These are phyloP conservation scores for Galeopsis tetrahit DNA, from an alignment of 257 asterid genomes.

Conservation along the genomic window DNA sequence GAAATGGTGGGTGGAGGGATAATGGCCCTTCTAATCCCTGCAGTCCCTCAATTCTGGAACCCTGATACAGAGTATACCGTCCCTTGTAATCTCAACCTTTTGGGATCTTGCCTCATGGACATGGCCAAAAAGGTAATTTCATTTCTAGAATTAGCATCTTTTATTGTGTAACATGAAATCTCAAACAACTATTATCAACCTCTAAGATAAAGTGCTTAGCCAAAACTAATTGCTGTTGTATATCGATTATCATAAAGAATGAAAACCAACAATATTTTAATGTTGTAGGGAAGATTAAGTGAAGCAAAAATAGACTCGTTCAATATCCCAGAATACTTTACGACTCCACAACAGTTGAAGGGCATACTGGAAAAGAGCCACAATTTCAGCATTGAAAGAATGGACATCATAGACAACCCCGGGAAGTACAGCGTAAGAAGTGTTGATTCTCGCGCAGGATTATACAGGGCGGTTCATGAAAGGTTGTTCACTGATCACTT, in stretches of 20 bases:
- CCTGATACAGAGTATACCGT: constrained; percentile 12
- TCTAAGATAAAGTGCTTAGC: too few relatives aligned
- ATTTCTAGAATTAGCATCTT: too few relatives aligned
- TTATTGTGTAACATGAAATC: too few relatives aligned
- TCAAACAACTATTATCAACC: too few relatives aligned
- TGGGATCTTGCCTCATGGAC: constrained; percentile 39
- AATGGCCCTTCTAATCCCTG: constrained; percentile 33
- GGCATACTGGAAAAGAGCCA: constrained; percentile 20
- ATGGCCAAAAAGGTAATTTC: neutral
- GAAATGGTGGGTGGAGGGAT: constrained; percentile 2
- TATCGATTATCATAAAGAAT: too few relatives aligned
- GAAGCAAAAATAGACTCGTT: constrained; percentile 38
- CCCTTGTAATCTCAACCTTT: neutral
- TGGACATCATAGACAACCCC: constrained; percentile 34
- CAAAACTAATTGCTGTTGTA: too few relatives aligned
- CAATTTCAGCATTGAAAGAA: constrained; percentile 38
- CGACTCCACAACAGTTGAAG: constrained; percentile 33
- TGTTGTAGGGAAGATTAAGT: constrained; percentile 28
- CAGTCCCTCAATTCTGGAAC: constrained; percentile 21
- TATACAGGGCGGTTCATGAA: neutral
- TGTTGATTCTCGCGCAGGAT: neutral
- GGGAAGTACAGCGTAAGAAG: constrained; percentile 24
- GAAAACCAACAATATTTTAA: too few relatives aligned
- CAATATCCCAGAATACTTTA: constrained; percentile 34
- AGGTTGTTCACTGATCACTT: constrained; percentile 35